phyloP scores from a whole-genome alignment of 176 grass and related monocot species.

The Thinopyrum elongatum region DNA sequence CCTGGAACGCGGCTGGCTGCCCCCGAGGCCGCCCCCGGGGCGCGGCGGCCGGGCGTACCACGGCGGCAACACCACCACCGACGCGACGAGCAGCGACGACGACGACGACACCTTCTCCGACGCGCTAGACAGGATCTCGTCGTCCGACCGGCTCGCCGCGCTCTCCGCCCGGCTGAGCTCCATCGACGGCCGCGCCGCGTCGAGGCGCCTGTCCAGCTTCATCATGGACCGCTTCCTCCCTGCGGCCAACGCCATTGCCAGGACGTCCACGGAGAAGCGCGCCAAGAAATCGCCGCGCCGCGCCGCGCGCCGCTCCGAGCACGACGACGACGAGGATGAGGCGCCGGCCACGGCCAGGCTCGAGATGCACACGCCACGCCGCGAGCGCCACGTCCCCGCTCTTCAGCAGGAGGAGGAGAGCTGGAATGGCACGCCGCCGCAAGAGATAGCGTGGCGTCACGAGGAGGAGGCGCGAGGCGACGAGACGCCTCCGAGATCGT shows the following conservation, averaged over 20 bases:
- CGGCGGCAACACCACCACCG: constrained; percentile 23
- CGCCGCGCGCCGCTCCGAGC: neutral
- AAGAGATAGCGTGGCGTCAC: neutral
- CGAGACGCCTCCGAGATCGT: constrained; percentile 41
- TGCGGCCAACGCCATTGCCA: constrained; percentile 77
- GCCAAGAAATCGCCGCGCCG: constrained; percentile 24
- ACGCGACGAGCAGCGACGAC: constrained; percentile 44
- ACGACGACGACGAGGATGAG: constrained; percentile 6
- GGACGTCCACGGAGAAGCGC: constrained; percentile 44
- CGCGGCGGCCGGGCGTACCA: neutral
- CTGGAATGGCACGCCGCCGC: neutral
- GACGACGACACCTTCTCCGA: constrained; percentile 53
- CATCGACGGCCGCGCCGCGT: constrained; percentile 48
- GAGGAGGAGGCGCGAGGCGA: constrained; percentile 24
- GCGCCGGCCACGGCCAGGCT: neutral
- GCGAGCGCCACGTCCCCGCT: neutral
- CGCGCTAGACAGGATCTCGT: constrained; percentile 59
- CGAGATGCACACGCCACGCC: neutral
- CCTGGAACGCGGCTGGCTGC: constrained; percentile 4
- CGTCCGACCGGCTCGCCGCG: constrained; percentile 63
- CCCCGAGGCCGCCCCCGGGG: constrained; percentile 60
- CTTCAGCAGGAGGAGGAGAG: constrained; percentile 6
- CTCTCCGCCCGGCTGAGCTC: constrained; percentile 68
- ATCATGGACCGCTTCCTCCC: constrained; percentile 96
- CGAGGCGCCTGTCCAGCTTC: constrained; percentile 61